phyloP scores from a whole-genome alignment of 1,284 basidiomycete genomes.

The Ustilago bromivora region DNA sequence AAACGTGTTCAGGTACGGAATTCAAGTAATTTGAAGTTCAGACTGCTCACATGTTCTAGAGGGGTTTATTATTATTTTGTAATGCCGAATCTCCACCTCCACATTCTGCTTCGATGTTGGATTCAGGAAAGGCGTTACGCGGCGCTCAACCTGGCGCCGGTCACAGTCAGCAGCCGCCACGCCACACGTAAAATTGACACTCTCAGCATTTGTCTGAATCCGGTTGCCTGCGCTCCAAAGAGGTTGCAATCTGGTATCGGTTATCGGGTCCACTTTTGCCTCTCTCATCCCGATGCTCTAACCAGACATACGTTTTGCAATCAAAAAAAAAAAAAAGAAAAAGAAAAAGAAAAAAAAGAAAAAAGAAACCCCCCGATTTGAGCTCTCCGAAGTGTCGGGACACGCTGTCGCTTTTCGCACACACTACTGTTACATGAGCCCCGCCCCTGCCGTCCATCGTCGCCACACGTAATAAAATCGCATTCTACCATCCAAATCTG shows the following conservation, averaged over 20 bases:
- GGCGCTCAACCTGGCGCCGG: not conserved
- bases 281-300: too few relatives aligned
- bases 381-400: not conserved
- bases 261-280: too few relatives aligned
- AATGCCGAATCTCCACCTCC: not conserved
- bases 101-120: not conserved
- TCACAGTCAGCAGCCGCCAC: not conserved
- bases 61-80: not conserved
- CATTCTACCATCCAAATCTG: too few relatives aligned
- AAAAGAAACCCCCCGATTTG: not conserved
- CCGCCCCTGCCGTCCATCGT: too few relatives aligned
- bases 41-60: slow-evolving; percentile 2
- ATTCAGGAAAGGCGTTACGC: not conserved
- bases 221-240: too few relatives aligned
- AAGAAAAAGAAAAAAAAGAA: too few relatives aligned
- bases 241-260: too few relatives aligned
- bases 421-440: too few relatives aligned
- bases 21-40: not conserved
- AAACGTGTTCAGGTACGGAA: not conserved
- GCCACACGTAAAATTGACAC: not conserved
- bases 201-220: not conserved
- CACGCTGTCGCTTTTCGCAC: not conserved
- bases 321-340: too few relatives aligned
- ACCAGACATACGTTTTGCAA: too few relatives aligned
- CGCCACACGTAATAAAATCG: too few relatives aligned